Percentiles rank a stretch among this genome's conserved stretches.
Evolutionary conservation across 2,329 filamentous ascomycete species (phyloP).

Genomic region (Fusarium sp.): DNA sequence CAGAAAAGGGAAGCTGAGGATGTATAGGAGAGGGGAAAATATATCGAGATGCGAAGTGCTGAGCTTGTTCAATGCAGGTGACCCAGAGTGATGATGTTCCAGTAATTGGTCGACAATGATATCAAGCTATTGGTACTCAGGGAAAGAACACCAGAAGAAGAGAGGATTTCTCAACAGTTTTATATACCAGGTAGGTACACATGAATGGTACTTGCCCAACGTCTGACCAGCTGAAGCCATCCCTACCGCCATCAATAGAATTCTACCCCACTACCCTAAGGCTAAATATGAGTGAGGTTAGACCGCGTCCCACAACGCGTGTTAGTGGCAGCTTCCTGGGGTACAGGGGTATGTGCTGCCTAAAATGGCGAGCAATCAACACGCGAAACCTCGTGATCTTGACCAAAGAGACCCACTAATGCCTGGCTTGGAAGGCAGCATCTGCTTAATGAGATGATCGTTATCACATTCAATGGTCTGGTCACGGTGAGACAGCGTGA

Average conservation of each 20-base stretch:
- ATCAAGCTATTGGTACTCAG: not conserved
- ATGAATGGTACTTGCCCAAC: not conserved
- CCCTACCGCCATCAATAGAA: not conserved
- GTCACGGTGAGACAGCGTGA: slow-evolving; percentile 28
- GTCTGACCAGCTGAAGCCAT: slow-evolving; percentile 26
- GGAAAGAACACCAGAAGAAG: not conserved
- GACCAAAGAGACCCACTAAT: slow-evolving; percentile 23
- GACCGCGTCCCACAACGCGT: slow-evolving; percentile 25
- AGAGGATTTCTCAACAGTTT: slow-evolving; percentile 16
- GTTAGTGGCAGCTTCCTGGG: slow-evolving; percentile 2
- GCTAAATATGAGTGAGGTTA: slow-evolving; percentile 11
- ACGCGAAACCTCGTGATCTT: slow-evolving; percentile 41
- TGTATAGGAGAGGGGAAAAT: not conserved
- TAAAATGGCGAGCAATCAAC: slow-evolving; percentile 18
- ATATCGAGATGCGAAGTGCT: not conserved
- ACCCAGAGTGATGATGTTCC: not conserved
- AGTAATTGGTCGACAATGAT: not conserved
- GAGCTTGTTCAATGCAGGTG: not conserved
- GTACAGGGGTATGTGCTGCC: slow-evolving; percentile 38
- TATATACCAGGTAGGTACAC: slow-evolving; percentile 22
- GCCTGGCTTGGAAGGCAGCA: slow-evolving; percentile 27
- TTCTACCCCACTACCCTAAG: slow-evolving; percentile 9
- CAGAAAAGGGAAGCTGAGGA: not conserved
- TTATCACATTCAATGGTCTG: slow-evolving; percentile 17
- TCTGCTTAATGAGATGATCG: not conserved